These are phyloP conservation scores for Tuber umbilicatum DNA, from an alignment of 495 filamentous ascomycete genomes.

Conservation along the genomic window DNA sequence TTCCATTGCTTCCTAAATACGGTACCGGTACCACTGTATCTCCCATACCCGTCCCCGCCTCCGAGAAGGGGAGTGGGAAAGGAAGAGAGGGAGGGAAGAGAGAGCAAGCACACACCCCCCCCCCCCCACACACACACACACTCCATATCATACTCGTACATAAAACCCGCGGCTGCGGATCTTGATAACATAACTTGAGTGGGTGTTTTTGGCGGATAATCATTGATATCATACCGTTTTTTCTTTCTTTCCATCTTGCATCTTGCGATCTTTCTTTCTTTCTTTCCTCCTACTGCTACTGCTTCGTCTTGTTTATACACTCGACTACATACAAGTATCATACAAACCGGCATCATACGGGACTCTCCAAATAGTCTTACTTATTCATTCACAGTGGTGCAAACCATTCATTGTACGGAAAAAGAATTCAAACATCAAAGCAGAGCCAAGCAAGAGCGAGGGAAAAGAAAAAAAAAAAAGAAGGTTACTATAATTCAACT, in stretches of 20 bases:
- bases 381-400: constrained; percentile 5
- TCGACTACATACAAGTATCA: neutral
- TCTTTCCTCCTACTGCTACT: constrained; percentile 9
- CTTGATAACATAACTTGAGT: neutral
- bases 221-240: neutral
- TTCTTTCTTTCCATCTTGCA: constrained; percentile 11
- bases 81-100: neutral
- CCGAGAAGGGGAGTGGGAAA: neutral
- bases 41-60: neutral
- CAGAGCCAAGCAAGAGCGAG: constrained; percentile 22
- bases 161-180: constrained; percentile 1
- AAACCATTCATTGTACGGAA: neutral
- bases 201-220: neutral
- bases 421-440: neutral
- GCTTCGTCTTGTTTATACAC: constrained; percentile 17
- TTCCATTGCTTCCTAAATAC: neutral
- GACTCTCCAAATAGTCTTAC: neutral
- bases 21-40: neutral
- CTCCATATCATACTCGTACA: neutral
- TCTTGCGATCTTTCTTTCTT: constrained; percentile 10
- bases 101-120: neutral
- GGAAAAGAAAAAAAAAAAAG: constrained; percentile 30
- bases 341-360: constrained; percentile 4
- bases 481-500: constrained; percentile 32
- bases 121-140: no score